phyloP scores from a whole-genome alignment of 139 green algal genomes.

The Coelastrella sp. region DNA sequence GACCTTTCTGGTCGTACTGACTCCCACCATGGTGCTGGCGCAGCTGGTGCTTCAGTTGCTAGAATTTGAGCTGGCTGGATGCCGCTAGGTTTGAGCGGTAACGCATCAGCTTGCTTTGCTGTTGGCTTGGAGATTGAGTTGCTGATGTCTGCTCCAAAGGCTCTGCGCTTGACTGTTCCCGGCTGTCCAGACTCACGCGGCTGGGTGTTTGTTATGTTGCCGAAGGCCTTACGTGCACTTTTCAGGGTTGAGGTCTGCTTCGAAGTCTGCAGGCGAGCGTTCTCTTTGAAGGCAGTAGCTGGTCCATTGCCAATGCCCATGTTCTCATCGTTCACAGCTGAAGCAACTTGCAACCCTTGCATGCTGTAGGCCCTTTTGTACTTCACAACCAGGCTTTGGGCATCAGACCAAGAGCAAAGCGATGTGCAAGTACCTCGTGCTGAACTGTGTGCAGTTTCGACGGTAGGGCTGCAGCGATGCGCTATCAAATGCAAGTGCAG shows the following conservation, averaged over 20 bases:
- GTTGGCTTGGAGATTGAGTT: neutral
- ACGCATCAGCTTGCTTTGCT: neutral
- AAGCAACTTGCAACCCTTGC: constrained; percentile 4
- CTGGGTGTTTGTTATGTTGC: constrained; percentile 38
- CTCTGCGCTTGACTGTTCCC: neutral
- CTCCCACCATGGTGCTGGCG: constrained; percentile 17
- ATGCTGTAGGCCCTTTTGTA: neutral
- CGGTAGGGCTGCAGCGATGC: too few relatives aligned
- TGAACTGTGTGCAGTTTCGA: too few relatives aligned
- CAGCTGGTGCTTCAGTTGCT: neutral
- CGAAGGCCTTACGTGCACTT: constrained; percentile 24
- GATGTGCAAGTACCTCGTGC: too few relatives aligned
- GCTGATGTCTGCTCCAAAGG: constrained; percentile 14
- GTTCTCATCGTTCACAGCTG: constrained; percentile 27
- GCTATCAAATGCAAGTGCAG: too few relatives aligned
- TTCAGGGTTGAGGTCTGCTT: constrained; percentile 12
- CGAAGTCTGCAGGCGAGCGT: neutral
- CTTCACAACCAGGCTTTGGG: neutral
- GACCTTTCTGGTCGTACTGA: constrained; percentile 9
- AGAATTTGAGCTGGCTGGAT: constrained; percentile 5
- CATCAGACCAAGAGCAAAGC: too few relatives aligned
- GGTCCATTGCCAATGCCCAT: neutral
- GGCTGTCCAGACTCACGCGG: neutral
- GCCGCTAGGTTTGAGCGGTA: neutral
- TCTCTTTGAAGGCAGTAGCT: constrained; percentile 8